These are phyloP conservation scores for Irpex sp. DNA, from an alignment of 1,284 basidiomycete genomes.

Conservation along the genomic window DNA sequence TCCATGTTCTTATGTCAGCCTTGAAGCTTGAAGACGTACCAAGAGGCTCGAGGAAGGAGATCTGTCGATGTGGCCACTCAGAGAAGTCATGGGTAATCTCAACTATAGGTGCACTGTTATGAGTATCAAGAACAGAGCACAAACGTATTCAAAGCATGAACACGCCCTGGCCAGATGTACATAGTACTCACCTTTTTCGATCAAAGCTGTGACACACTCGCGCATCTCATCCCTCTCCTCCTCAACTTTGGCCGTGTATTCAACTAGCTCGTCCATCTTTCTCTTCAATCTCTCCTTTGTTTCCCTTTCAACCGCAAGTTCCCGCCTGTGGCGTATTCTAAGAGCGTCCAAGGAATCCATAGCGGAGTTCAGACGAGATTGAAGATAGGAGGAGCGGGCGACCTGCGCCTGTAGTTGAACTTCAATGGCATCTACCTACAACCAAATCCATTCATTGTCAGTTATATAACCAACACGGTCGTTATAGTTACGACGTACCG, in stretches of 20 bases:
- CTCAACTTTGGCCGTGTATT: conserved; percentile 35
- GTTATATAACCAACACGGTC: neutral
- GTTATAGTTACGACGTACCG: neutral
- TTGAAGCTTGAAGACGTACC: conserved; percentile 30
- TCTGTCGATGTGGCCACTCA: conserved; percentile 48
- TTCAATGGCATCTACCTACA: conserved; percentile 29
- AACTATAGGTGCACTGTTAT: conserved; percentile 33
- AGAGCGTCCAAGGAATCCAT: conserved; percentile 51
- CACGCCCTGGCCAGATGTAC: neutral
- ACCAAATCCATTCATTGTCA: neutral
- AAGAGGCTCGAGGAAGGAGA: conserved; percentile 40
- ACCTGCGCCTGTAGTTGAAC: conserved; percentile 37
- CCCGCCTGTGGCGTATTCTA: conserved; percentile 35
- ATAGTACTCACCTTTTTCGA: conserved; percentile 50
- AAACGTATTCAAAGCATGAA: neutral
- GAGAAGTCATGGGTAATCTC: conserved; percentile 48
- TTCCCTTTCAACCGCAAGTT: conserved; percentile 36
- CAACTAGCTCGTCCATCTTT: conserved; percentile 35
- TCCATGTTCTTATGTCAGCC: too few species aligned
- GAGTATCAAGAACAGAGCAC: neutral
- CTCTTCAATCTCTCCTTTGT: conserved; percentile 35
- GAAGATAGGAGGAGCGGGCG: conserved; percentile 43
- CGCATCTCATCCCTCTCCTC: conserved; percentile 50
- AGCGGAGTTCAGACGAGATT: conserved; percentile 44
- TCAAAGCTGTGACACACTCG: conserved; percentile 48